A percentile compares a stretch with the other conserved stretches of the same genome.
Conservation (phyloP, 441 rosid genomes). For the Eruca vesicaria region DNA sequence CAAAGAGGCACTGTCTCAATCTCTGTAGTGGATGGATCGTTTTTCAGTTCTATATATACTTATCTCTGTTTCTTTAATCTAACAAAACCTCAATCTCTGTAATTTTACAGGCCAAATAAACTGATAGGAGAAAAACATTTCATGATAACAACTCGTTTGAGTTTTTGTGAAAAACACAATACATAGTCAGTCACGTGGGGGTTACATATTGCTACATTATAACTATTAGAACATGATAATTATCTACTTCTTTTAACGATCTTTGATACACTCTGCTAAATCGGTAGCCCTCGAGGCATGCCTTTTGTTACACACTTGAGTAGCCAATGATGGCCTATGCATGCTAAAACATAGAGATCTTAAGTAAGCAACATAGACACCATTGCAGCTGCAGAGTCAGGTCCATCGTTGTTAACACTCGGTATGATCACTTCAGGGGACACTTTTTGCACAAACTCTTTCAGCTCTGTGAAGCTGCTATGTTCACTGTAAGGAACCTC, state of each 20-base stretch:
- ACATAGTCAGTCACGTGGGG: background rate
- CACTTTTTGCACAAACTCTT: conserved; percentile 72
- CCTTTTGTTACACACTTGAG: too few species aligned
- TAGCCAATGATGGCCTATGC: background rate
- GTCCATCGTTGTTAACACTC: conserved; percentile 81
- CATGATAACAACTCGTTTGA: background rate
- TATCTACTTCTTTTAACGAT: background rate
- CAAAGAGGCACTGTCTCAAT: too few species aligned
- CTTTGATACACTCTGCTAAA: background rate
- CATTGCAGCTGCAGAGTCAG: conserved; percentile 76
- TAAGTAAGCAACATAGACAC: conserved; percentile 56
- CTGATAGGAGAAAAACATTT: background rate
- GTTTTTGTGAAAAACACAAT: background rate
- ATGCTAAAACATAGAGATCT: conserved; percentile 23
- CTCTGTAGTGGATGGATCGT: too few species aligned
- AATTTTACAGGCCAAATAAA: too few species aligned
- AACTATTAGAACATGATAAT: background rate
- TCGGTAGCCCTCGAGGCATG: too few species aligned
- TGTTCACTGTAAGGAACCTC: conserved; percentile 98
- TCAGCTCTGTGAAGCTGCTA: conserved; percentile 80
- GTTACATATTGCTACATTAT: background rate
- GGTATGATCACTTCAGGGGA: conserved; percentile 81
- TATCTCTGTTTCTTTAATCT: too few species aligned
- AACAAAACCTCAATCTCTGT: too few species aligned
- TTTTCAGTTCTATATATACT: too few species aligned